Conservation (phyloP, 805 yeast species). For the Cyberlindnera euphorbiiphila region DNA sequence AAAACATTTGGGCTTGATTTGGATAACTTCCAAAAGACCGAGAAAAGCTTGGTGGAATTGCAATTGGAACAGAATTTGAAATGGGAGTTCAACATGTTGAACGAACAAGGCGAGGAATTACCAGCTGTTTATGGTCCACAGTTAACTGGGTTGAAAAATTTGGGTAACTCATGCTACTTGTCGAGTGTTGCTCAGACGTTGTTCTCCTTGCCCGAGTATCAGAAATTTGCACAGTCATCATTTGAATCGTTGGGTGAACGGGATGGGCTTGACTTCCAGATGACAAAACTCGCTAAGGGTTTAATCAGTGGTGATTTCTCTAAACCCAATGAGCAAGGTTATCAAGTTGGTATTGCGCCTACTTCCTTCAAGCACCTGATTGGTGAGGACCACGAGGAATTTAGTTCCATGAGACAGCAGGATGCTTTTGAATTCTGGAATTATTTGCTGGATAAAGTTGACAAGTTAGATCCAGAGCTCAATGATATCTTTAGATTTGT, state of each 20-base stretch:
- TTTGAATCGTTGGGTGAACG: slow-evolving; percentile 39
- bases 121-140: slow-evolving; percentile 69
- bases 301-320: slow-evolving; percentile 71
- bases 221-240: slow-evolving; percentile 23
- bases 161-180: slow-evolving; percentile 92
- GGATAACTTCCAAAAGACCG: slow-evolving; percentile 58
- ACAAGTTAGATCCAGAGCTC: slow-evolving; percentile 34
- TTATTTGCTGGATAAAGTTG: slow-evolving; percentile 62
- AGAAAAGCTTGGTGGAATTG: slow-evolving; percentile 81
- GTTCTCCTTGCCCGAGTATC: slow-evolving; percentile 37
- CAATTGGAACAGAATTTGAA: slow-evolving; percentile 89
- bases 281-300: slow-evolving; percentile 78
- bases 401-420: slow-evolving; percentile 84
- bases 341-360: slow-evolving; percentile 77
- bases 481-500: slow-evolving; percentile 61
- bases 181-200: slow-evolving; percentile 77
- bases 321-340: slow-evolving; percentile 44
- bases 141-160: slow-evolving; percentile 78
- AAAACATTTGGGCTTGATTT: slow-evolving; percentile 65
- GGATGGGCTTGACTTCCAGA: slow-evolving; percentile 65
- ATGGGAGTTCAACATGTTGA: slow-evolving; percentile 87
- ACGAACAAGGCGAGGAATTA: slow-evolving; percentile 62
- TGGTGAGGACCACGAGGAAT: slow-evolving; percentile 78
- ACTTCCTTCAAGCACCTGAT: slow-evolving; percentile 68
- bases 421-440: slow-evolving; percentile 90